Conservation (phyloP, 441 rosid genomes). For the Corymbia calophylla region DNA sequence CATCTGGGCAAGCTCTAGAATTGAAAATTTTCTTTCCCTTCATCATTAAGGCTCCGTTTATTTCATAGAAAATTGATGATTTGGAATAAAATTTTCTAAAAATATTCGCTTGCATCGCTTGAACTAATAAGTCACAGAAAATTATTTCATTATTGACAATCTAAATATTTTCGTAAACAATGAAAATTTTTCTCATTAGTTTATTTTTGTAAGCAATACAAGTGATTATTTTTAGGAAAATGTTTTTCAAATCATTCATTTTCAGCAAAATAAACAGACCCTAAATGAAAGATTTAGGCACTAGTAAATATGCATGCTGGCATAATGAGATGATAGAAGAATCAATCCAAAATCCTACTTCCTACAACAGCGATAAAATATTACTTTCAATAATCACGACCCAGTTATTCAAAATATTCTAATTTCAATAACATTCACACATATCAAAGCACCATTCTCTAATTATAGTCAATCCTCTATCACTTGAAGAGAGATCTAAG, state of each 20-base stretch:
- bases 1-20: not conserved
- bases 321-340: not conserved
- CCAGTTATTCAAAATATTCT: not conserved
- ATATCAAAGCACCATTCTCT: not conserved
- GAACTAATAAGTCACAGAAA: not conserved
- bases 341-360: not conserved
- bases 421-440: not conserved
- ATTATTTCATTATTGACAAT: not conserved
- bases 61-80: not conserved
- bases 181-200: not conserved
- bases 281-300: not conserved
- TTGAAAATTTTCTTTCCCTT: not conserved
- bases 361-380: not conserved
- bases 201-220: no score
- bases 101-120: no score
- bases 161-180: not conserved
- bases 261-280: not conserved
- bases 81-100: not conserved
- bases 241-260: not conserved
- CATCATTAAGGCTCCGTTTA: not conserved
- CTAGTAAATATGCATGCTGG: not conserved
- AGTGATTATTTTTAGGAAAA: not conserved
- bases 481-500: not conserved
- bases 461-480: not conserved
- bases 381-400: not conserved